Evolutionary conservation across 768 basidiomycete species (phyloP), one percentile per base, ranked within the genome.

Genomic region (Boletus edulis): DNA sequence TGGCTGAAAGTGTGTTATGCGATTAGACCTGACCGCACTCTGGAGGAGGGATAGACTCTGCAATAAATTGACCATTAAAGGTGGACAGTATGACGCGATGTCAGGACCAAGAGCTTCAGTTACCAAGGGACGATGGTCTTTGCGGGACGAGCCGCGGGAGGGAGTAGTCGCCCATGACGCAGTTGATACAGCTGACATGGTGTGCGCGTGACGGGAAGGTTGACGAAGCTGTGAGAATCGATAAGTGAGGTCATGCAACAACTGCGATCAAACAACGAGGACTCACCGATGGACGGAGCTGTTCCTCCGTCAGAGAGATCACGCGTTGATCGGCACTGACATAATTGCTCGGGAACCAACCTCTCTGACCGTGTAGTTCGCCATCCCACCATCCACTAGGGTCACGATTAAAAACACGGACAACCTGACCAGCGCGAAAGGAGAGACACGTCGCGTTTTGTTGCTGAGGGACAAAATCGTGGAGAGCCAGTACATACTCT

Each of bases 311-410:
- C 55, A 86, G 65, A 38, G 82, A 77, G 9, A 73, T 66, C 20
- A 71, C 66, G 49, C 78, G 78, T 48, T 81, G 75, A 60, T 87
- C 85, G 15, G 81, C 74, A 60, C 85, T 87, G 59, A 92, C 90
- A 73, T 97, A 98, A 73, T 98, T 99, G 65, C 92, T 94, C 18
- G 97, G 97, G 72, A 98, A 98, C 97, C 97, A 99, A 13, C 97
- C 97, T 63, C 95, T 76, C 56, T 86, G 75, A 3, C 86, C 89
- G 35, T 93, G 89, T 17, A 96, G 70, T 72, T 98, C 94, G 11
- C 97, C 97, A 67, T 99, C 95, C 96, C 96, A 98, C 97, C 97
- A 98, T 0, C 97, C 97, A 62, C 87, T 91, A 4, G 78, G 57
- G 73, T 98, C 93, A 59, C 86, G 81, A 64, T 92, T 93, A 46